Base-by-base conservation (phyloP, 345 rosid species). In the Schrenkiella parvula region DNA sequence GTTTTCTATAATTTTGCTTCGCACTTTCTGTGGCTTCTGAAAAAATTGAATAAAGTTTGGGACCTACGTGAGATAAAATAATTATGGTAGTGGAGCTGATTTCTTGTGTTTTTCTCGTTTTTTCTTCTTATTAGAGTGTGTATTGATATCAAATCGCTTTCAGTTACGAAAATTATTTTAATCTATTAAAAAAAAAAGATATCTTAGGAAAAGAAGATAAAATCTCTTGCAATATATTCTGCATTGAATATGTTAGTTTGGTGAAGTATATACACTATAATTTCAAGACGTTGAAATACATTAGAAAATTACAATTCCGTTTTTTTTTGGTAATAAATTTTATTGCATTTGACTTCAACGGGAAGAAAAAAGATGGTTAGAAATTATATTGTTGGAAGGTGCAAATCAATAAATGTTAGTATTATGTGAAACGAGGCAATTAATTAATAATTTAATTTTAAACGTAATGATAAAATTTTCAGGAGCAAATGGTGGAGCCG, bases 401-500 rank as follows among this genome's bases (percentile, higher is more conserved):
- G 12, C 11, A 50, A 18, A 61, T 51, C 31, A 50, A 14, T 19
- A 23, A 18, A 41, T 10, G 11, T 5, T 8, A 61, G 19, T n/a
- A 22, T 11, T 8, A 71, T 51, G 25, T 19, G 37, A 38, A 39
- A 19, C 26, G 19, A 59, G 29, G 29, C 37, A 50, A 50, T 18
- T 37, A 14, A 4, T 6, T 31, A 22, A 54, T n/a, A 26, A 25
- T 9, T 6, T n/a, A n/a, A 37, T 50, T 4, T 28, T 28, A 56
- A 54, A 56, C 48, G 51, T 19, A 5, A 5, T 59, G 3, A 28
- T 38, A 3, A 3, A 47, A 37, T 22, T 13, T 34, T 6, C 61
- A 93, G 98, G 97, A 93, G 58, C 87, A 91, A 88, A 88, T 95
- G 98, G 89, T 95, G 87, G 98, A 95, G 83, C 99, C 99, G 4